Percentiles rank a stretch among this genome's conserved stretches.
These are phyloP conservation scores for Suillus ampliporus DNA, from an alignment of 768 basidiomycete species.

Conservation along the genomic window DNA sequence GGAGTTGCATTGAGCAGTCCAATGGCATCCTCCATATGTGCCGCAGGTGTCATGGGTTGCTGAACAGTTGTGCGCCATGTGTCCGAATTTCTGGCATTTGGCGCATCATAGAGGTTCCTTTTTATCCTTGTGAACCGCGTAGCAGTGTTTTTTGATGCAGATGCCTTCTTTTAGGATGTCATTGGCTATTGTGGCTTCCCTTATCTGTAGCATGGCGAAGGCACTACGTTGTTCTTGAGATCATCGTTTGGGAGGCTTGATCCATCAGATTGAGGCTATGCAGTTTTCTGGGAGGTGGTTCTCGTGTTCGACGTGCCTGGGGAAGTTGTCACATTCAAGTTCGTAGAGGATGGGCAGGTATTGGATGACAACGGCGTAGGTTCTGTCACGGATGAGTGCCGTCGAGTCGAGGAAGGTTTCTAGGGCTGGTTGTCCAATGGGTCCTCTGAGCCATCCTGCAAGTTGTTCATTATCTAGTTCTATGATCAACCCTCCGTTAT, in stretches of 20 bases:
- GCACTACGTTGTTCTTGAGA: conserved; percentile 23
- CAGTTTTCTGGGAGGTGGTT: conserved; percentile 9
- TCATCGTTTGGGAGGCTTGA: conserved; percentile 28
- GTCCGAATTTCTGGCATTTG: conserved; percentile 9
- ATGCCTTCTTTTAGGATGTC: conserved; percentile 24
- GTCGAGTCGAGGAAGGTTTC: neutral
- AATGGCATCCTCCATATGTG: neutral
- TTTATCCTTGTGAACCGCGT: conserved; percentile 17
- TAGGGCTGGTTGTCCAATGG: conserved; percentile 9
- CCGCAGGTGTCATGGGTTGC: conserved; percentile 2
- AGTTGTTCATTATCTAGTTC: conserved; percentile 19
- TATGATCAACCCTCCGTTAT: conserved; percentile 22
- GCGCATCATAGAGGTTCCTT: conserved; percentile 5
- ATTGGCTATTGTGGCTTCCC: conserved; percentile 27
- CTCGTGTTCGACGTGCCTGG: conserved; percentile 21
- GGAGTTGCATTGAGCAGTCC: neutral
- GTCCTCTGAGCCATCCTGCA: conserved; percentile 23
- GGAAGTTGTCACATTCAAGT: neutral
- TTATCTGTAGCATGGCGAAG: conserved; percentile 29
- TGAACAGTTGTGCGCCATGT: conserved; percentile 10
- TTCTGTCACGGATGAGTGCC: conserved; percentile 6
- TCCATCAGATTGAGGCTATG: conserved; percentile 27
- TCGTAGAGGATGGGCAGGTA: conserved; percentile 28
- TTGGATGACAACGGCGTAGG: conserved; percentile 21
- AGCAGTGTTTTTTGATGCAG: conserved; percentile 18